Evolutionary conservation across 2,329 filamentous ascomycete genomes (phyloP), one percentile per base, ranked within the genome.

Genomic region (Ceratocystiopsis minuta): DNA sequence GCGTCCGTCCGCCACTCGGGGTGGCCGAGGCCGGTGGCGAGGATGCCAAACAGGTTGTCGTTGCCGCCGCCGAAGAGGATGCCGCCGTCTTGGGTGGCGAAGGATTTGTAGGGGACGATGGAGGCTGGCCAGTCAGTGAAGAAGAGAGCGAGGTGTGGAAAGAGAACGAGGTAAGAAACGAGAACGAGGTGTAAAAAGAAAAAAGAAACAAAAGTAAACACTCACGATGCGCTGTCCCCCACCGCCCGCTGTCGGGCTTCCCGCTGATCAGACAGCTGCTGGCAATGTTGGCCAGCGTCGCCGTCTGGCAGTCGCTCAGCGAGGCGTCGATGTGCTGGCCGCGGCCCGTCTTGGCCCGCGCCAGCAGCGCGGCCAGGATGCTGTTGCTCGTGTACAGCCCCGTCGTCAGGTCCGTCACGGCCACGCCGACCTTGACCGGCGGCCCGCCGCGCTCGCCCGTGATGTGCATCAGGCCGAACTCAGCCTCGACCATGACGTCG

Each of bases 401-500:
- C 0, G 90, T 96, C 0, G 90, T 96, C 40, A 98, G 63, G 59
- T 98, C 90, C 0, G 90, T 96, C 4, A 98, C 90, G 2, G 90
- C 90, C 3, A 98, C 90, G 16, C 90, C 90, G 3, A 98, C 90
- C 62, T 98, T 98, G 34, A 95, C 90, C 0, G 90, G 90, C 2
- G 86, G 80, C 0, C 88, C 86, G 52, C 93, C 81, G 43, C 87
- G 72, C 46, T 73, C 72, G 31, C 90, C 90, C 0, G 90, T 98
- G 52, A 98, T 96, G 61, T 98, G 90, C 90, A 98, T 98, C 43
- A 98, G 64, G 1, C 90, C 90, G 62, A 98, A 87, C 57, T 96
- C 90, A 45, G 90, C 90, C 64, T 98, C 90, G 12, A 98, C 88
- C 88, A 98, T 98, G 51, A 98, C 90, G 60, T 98, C 90, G 66